Percentiles rank a stretch among this genome's conserved stretches.
Conservation (phyloP, 1,139 yeast genomes). For the Tardiomyces digboiensis region DNA sequence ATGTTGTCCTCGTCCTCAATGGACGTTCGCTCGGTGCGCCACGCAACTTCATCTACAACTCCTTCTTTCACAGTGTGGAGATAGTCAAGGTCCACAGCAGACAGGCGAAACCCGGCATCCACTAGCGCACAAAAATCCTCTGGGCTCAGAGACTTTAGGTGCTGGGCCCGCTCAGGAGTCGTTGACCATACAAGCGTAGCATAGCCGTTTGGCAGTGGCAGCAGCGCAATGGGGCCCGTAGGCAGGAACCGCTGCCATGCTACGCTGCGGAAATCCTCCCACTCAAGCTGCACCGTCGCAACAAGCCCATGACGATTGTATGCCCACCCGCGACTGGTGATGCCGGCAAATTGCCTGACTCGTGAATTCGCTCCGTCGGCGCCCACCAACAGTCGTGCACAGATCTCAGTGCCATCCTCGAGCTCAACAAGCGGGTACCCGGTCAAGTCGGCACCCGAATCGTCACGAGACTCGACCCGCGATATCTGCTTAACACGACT, state of each 20-base stretch:
- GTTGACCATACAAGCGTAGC: constrained; percentile 94
- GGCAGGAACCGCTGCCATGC: constrained; percentile 96
- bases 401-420: constrained; percentile 52
- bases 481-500: constrained; percentile 44
- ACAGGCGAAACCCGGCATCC: constrained; percentile 78
- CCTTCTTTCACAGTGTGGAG: constrained; percentile 39
- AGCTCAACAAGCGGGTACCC: constrained; percentile 77
- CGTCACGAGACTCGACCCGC: constrained; percentile 7
- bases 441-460: constrained; percentile 19
- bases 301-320: constrained; percentile 87
- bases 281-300: constrained; percentile 69
- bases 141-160: constrained; percentile 48
- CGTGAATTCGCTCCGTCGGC: constrained; percentile 98
- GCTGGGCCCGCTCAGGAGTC: constrained; percentile 62
- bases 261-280: constrained; percentile 55
- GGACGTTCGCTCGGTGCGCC: constrained; percentile 43
- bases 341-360: constrained; percentile 71
- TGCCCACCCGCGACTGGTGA: constrained; percentile 87
- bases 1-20: constrained; percentile 37
- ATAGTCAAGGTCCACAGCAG: constrained; percentile 68
- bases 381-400: constrained; percentile 75
- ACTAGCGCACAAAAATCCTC: constrained; percentile 60
- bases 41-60: constrained; percentile 54
- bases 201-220: constrained; percentile 78
- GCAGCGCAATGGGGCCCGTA: constrained; percentile 87